These are phyloP conservation scores for Solanum bulbocastanum DNA, from an alignment of 257 asterid genomes.

Conservation along the genomic window DNA sequence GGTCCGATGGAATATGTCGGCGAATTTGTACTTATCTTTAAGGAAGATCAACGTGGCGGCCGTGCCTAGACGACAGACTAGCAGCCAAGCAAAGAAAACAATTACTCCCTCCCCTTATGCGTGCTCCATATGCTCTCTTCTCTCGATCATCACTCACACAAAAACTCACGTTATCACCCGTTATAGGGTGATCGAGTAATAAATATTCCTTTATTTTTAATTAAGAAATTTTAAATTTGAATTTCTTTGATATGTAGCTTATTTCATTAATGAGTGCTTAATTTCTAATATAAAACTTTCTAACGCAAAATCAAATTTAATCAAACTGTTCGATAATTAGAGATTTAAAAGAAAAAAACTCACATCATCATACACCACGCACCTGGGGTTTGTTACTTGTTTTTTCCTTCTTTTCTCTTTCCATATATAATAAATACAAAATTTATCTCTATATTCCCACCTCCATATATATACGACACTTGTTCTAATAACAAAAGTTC, in stretches of 20 bases:
- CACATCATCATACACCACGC: background rate
- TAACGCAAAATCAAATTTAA: no score
- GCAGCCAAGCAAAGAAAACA: constrained; percentile 20
- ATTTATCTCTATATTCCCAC: constrained; percentile 2
- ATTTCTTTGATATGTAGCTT: no score
- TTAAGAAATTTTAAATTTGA: fast-evolving
- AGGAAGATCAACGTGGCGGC: constrained; percentile 49
- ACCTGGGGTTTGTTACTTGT: background rate
- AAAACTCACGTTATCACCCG: background rate
- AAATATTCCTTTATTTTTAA: no score
- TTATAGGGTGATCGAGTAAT: no score
- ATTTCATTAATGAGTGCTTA: no score
- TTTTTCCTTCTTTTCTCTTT: background rate
- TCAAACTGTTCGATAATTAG: fast-evolving
- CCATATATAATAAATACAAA: background rate
- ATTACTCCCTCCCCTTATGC: constrained; percentile 6
- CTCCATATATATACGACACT: constrained; percentile 35
- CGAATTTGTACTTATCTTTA: constrained; percentile 34
- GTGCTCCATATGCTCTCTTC: constrained; percentile 5
- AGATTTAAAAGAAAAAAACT: no score
- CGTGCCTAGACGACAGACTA: constrained; percentile 36
- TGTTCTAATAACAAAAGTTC: constrained; percentile 2
- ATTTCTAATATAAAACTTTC: fast-evolving
- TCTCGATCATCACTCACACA: background rate
- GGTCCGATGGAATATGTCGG: constrained; percentile 34